Evolutionary conservation across 2,329 filamentous ascomycete species (phyloP).

Genomic region (Hypoxylon sp.): DNA sequence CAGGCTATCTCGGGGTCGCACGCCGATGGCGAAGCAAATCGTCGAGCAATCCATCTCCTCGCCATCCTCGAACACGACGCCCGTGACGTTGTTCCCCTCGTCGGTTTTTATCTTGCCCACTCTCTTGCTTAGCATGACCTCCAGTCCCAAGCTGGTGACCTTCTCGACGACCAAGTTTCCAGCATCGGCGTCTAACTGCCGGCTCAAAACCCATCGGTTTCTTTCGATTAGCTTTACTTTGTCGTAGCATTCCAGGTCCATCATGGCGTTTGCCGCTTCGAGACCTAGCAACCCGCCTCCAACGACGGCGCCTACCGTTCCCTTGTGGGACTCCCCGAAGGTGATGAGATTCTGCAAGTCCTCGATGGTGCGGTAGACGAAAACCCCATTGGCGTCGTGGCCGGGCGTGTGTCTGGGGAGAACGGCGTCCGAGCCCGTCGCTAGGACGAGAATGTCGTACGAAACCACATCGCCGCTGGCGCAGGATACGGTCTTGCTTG

Average conservation of each 20-base stretch:
- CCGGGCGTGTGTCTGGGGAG: conserved; percentile 76
- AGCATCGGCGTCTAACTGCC: conserved; percentile 84
- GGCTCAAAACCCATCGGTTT: conserved; percentile 81
- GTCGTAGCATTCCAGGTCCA: conserved; percentile 78
- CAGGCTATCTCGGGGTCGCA: conserved; percentile 81
- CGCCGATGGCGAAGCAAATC: conserved; percentile 89
- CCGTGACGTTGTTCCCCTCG: conserved; percentile 72
- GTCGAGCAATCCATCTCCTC: conserved; percentile 79
- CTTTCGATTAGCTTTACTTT: conserved; percentile 83
- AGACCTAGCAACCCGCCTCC: conserved; percentile 86
- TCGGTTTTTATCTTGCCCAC: conserved; percentile 77
- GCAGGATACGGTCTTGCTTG: conserved; percentile 73
- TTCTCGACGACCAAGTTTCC: conserved; percentile 84
- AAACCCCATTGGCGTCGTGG: conserved; percentile 81
- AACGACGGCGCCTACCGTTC: conserved; percentile 77
- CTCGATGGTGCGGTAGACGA: conserved; percentile 87
- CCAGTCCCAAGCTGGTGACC: conserved; percentile 78
- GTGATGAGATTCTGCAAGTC: conserved; percentile 80
- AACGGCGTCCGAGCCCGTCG: conserved; percentile 86
- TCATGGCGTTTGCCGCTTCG: conserved; percentile 91
- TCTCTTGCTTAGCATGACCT: conserved; percentile 79
- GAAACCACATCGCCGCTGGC: conserved; percentile 72
- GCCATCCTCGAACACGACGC: conserved; percentile 83
- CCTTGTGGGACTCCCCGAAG: conserved; percentile 73
- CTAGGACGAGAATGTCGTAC: conserved; percentile 84